Conservation (phyloP, 2,329 filamentous ascomycete species). For the Xylaria sp. region DNA sequence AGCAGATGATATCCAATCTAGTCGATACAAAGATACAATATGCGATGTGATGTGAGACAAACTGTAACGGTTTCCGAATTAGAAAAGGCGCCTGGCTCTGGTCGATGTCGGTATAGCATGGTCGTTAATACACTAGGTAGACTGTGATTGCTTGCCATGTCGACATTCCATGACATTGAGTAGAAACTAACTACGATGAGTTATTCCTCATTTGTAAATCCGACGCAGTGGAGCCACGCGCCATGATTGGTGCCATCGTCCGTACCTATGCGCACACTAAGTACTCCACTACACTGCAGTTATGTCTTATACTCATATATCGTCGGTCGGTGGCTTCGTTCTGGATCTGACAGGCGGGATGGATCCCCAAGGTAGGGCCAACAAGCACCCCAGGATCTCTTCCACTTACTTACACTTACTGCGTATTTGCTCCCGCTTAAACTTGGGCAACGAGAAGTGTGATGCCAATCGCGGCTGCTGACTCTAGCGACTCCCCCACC, state of each 20-base stretch:
- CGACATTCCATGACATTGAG: neutral
- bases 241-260: slow-evolving; percentile 7
- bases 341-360: slow-evolving; percentile 25
- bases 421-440: slow-evolving; percentile 18
- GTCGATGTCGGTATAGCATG: neutral
- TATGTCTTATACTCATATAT: too few species aligned
- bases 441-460: slow-evolving; percentile 6
- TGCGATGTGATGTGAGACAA: neutral
- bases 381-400: neutral
- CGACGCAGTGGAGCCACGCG: slow-evolving; percentile 1
- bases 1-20: neutral
- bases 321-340: slow-evolving; percentile 28
- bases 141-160: too few species aligned
- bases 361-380: neutral
- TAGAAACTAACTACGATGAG: slow-evolving; percentile 1
- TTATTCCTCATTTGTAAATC: slow-evolving; percentile 21
- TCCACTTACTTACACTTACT: neutral
- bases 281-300: neutral
- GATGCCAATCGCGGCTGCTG: slow-evolving; percentile 16
- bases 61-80: slow-evolving; percentile 9
- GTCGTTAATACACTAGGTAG: neutral
- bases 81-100: neutral
- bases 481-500: neutral
- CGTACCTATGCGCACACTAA: neutral
- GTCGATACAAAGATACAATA: neutral